phyloP scores from a whole-genome alignment of 164 flowering plant genomes.

The Aristolochia contorta region DNA sequence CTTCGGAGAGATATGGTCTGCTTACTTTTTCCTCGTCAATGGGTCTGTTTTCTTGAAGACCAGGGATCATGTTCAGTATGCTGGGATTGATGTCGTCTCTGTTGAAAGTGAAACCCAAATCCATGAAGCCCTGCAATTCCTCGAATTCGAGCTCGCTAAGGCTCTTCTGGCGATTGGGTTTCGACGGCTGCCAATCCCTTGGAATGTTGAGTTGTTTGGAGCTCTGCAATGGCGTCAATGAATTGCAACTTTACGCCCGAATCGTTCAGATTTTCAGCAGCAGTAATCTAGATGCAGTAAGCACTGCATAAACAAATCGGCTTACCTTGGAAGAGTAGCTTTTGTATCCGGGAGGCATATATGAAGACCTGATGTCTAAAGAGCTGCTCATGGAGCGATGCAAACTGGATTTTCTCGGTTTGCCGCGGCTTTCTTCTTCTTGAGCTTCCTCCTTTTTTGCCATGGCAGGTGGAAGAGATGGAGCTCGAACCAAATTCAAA shows the following conservation, averaged over 20 bases:
- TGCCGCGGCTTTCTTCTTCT: too few relatives aligned
- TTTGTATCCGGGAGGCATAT: neutral
- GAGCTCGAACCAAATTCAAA: too few relatives aligned
- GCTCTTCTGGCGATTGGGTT: constrained; percentile 25
- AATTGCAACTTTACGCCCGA: too few relatives aligned
- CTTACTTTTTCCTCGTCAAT: constrained; percentile 15
- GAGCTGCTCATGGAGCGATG: constrained; percentile 29
- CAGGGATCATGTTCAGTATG: constrained; percentile 38
- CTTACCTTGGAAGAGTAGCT: neutral
- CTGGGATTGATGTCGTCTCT: constrained; percentile 28
- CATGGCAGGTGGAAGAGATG: too few relatives aligned
- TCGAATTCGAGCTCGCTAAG: constrained; percentile 38
- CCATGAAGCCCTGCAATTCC: constrained; percentile 57
- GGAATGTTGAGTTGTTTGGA: constrained; percentile 12
- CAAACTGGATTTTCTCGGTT: constrained; percentile 7
- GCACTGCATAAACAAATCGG: neutral
- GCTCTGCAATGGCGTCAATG: too few relatives aligned
- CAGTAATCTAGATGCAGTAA: too few relatives aligned
- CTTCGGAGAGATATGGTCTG: constrained; percentile 54
- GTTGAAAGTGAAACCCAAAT: constrained; percentile 46
- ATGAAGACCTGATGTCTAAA: neutral
- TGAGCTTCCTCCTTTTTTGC: too few relatives aligned
- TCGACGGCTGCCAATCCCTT: constrained; percentile 17
- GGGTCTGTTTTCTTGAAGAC: constrained; percentile 32
- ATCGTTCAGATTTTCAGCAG: constrained; percentile 1